Percentiles rank a stretch among this genome's conserved stretches.
Conservation (phyloP, 1,284 basidiomycete species). For the Anthracocystis walkeri region DNA sequence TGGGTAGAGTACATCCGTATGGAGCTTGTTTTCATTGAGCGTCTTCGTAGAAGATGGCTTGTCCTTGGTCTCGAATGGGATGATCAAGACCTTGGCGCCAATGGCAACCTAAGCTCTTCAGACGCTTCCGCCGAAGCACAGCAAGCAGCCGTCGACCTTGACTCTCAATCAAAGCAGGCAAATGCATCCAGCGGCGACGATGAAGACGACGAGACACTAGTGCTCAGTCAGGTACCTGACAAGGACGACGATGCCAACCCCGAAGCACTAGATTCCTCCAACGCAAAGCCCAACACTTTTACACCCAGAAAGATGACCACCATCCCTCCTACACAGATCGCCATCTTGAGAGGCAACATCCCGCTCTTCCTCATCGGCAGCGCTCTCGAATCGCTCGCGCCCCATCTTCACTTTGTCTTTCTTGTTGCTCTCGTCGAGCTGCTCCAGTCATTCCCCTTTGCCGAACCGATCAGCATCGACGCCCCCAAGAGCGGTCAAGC, state of each 20-base stretch:
- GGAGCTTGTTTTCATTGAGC: slow-evolving; percentile 89
- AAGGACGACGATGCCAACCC: slow-evolving; percentile 34
- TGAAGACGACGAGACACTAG: slow-evolving; percentile 28
- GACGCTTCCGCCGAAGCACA: slow-evolving; percentile 31
- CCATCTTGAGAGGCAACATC: slow-evolving; percentile 57
- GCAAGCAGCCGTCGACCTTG: slow-evolving; percentile 37
- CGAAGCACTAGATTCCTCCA: slow-evolving; percentile 18
- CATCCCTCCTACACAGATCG: slow-evolving; percentile 54
- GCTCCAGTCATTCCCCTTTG: slow-evolving; percentile 57
- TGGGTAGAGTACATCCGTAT: slow-evolving; percentile 78
- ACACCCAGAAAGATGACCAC: slow-evolving; percentile 24
- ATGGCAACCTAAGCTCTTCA: slow-evolving; percentile 7
- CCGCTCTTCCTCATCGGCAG: slow-evolving; percentile 56
- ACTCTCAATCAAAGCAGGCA: slow-evolving; percentile 8
- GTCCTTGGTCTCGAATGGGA: slow-evolving; percentile 76
- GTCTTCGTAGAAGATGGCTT: slow-evolving; percentile 82
- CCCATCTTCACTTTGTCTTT: slow-evolving; percentile 52
- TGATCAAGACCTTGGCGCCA: neutral
- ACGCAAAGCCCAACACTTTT: slow-evolving; percentile 34
- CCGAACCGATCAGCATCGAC: slow-evolving; percentile 40
- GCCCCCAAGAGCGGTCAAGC: slow-evolving; percentile 42
- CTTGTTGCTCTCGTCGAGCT: slow-evolving; percentile 52
- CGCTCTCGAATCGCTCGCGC: slow-evolving; percentile 47
- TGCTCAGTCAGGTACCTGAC: slow-evolving; percentile 44
- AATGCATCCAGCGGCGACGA: slow-evolving; percentile 6